Conservation (phyloP, 2,329 filamentous ascomycete species). For the Neofusicoccum umdonicola region DNA sequence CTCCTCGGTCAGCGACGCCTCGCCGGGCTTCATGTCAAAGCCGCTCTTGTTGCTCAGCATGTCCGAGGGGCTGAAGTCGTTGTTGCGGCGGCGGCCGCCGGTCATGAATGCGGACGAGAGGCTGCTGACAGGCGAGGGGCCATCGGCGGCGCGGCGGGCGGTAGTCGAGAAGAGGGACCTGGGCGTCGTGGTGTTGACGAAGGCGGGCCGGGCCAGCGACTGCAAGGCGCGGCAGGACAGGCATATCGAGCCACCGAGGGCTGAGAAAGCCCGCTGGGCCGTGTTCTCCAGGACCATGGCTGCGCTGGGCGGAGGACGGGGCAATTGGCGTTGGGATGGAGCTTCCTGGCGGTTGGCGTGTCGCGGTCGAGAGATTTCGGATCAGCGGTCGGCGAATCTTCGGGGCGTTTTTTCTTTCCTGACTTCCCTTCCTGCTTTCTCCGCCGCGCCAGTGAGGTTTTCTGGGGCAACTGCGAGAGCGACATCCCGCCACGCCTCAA, state of each 20-base stretch:
- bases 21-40: background rate
- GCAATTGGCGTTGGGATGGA: background rate
- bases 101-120: background rate
- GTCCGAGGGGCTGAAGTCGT: background rate
- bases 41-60: background rate
- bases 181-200: background rate
- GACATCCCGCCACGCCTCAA: slow-evolving; percentile 3
- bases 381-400: background rate
- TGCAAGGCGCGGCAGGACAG: slow-evolving; percentile 7
- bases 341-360: background rate
- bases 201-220: background rate
- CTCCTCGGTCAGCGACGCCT: background rate
- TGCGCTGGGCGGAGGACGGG: background rate
- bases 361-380: slow-evolving; percentile 3
- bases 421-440: background rate
- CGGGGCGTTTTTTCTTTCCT: slow-evolving; percentile 1
- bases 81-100: background rate
- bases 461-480: slow-evolving; percentile 2
- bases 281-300: background rate
- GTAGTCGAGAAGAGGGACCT: slow-evolving; percentile 1
- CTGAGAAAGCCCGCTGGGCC: background rate
- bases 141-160: background rate
- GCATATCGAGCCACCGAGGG: slow-evolving; percentile 4
- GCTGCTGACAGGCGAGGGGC: background rate
- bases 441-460: slow-evolving; percentile 13